phyloP scores from a whole-genome alignment of 2,329 filamentous ascomycete genomes.

The Cordyceps cicadae region DNA sequence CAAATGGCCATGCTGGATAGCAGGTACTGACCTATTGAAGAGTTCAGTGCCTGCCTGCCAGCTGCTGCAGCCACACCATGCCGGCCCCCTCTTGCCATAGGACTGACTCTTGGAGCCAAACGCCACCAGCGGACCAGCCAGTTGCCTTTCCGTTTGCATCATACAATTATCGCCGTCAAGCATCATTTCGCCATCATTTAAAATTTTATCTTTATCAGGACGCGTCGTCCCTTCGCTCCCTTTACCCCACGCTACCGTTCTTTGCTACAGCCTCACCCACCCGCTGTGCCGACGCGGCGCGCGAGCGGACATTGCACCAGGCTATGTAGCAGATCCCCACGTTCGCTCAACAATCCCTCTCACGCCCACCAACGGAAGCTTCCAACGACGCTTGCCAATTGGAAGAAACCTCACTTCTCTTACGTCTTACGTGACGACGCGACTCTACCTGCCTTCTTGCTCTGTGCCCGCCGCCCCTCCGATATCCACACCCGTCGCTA shows the following conservation, averaged over 20 bases:
- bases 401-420: background rate
- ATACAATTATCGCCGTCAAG: background rate
- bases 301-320: slow-evolving; percentile 1
- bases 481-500: background rate
- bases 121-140: background rate
- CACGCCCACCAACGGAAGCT: background rate
- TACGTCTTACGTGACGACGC: background rate
- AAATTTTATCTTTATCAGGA: background rate
- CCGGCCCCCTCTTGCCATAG: background rate
- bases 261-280: background rate
- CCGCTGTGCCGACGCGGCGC: background rate
- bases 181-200: background rate
- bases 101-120: background rate
- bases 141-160: background rate
- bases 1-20: too few species aligned
- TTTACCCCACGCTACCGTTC: background rate
- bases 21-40: too few species aligned
- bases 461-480: background rate
- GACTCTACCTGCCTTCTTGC: background rate
- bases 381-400: background rate
- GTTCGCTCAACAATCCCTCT: background rate
- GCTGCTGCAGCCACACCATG: background rate
- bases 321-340: slow-evolving; percentile 1
- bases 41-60: too few species aligned
- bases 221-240: background rate